Percentiles rank a stretch among this genome's conserved stretches.
Conservation (phyloP, 169 alveolate genomes). For the Babesia ovis region DNA sequence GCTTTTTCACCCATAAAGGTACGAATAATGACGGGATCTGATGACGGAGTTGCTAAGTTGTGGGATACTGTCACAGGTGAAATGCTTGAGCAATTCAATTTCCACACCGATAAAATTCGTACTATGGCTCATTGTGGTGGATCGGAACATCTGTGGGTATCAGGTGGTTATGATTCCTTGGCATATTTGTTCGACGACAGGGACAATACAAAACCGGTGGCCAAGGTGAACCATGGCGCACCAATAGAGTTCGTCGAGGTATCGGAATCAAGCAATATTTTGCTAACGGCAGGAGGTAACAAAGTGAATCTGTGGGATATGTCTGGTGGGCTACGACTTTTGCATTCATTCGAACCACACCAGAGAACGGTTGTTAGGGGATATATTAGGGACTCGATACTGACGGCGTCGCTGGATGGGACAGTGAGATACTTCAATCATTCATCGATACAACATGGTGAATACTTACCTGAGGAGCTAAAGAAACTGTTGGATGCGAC, state of each 20-base stretch:
- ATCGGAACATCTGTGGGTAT: constrained; percentile 41
- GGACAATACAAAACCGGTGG: constrained; percentile 18
- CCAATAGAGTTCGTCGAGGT: constrained; percentile 50
- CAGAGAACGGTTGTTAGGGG: constrained; percentile 42
- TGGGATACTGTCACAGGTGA: constrained; percentile 57
- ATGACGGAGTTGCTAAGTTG: constrained; percentile 49
- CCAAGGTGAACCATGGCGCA: constrained; percentile 42
- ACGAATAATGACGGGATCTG: constrained; percentile 61
- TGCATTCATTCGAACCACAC: constrained; percentile 42
- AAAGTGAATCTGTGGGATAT: constrained; percentile 51
- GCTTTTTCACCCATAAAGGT: constrained; percentile 34
- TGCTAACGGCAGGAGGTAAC: constrained; percentile 54
- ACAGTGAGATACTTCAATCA: constrained; percentile 45
- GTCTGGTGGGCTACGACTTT: constrained; percentile 33
- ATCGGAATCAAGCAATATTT: constrained; percentile 14
- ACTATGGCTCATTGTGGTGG: constrained; percentile 29
- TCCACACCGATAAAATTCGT: constrained; percentile 51
- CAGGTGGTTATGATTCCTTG: constrained; percentile 57
- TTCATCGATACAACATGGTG: constrained; percentile 9
- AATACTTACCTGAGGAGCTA: background rate
- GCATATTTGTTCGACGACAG: constrained; percentile 56
- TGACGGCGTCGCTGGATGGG: constrained; percentile 64
- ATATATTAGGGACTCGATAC: constrained; percentile 20
- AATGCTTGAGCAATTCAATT: constrained; percentile 12
- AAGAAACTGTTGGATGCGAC: background rate